These are phyloP conservation scores for Zygosaccharomyces bailii DNA, from an alignment of 805 yeast species.

Conservation along the genomic window DNA sequence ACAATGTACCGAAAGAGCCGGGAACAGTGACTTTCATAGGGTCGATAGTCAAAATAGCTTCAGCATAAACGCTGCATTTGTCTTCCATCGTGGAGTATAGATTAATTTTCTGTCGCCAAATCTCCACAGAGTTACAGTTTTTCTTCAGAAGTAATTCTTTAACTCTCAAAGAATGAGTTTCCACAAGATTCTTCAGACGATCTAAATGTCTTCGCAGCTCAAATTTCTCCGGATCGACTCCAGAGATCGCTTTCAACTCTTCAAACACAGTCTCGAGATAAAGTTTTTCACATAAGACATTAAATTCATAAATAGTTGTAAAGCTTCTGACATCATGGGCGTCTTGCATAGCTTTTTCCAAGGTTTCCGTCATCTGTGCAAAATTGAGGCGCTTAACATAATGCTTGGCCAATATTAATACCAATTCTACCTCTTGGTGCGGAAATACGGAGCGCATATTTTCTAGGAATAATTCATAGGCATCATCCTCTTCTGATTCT, in stretches of 20 bases:
- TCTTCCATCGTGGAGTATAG: constrained; percentile 42
- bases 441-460: constrained; percentile 42
- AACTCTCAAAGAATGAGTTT: constrained; percentile 52
- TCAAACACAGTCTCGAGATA: constrained; percentile 11
- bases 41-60: constrained; percentile 63
- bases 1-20: constrained; percentile 52
- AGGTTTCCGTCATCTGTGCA: constrained; percentile 41
- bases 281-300: constrained; percentile 48
- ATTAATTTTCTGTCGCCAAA: constrained; percentile 65
- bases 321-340: constrained; percentile 59
- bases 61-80: constrained; percentile 48
- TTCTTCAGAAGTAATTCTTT: constrained; percentile 67
- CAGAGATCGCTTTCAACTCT: constrained; percentile 18
- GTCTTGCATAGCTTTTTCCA: constrained; percentile 46
- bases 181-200: constrained; percentile 52
- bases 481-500: constrained; percentile 11
- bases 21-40: constrained; percentile 47
- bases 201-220: constrained; percentile 42
- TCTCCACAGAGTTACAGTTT: constrained; percentile 55
- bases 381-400: constrained; percentile 41
- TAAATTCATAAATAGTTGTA: constrained; percentile 58
- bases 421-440: constrained; percentile 54
- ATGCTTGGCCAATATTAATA: constrained; percentile 47
- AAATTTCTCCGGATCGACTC: constrained; percentile 31
- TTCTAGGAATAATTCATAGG: constrained; percentile 32